These are phyloP conservation scores for Lentinula edodes DNA, from an alignment of 768 basidiomycete species.

Conservation along the genomic window DNA sequence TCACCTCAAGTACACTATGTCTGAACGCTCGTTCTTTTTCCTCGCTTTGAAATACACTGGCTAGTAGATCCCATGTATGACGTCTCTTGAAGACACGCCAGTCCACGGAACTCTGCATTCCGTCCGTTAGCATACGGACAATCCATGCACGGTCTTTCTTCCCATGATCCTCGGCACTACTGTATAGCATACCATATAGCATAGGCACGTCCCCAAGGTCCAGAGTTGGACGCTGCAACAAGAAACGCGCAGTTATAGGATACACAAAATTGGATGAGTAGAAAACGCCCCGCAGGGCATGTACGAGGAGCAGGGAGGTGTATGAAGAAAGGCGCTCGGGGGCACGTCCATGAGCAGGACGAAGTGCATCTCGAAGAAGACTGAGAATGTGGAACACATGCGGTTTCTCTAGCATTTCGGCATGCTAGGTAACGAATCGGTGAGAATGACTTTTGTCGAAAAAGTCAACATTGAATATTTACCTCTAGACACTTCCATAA, in stretches of 20 bases:
- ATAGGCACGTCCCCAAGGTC: constrained; percentile 85
- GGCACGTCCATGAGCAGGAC: constrained; percentile 30
- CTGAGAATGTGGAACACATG: constrained; percentile 70
- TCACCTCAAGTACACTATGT: constrained; percentile 62
- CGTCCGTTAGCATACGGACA: constrained; percentile 74
- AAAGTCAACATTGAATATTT: constrained; percentile 14
- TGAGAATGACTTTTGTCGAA: not conserved
- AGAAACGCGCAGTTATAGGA: constrained; percentile 79
- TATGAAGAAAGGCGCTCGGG: constrained; percentile 67
- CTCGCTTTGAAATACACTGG: constrained; percentile 74
- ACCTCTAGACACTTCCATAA: constrained; percentile 64
- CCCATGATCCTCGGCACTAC: constrained; percentile 65
- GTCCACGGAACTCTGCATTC: constrained; percentile 68
- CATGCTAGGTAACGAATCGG: constrained; percentile 28
- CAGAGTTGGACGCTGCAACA: constrained; percentile 81
- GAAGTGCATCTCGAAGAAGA: constrained; percentile 54
- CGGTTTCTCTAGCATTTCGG: constrained; percentile 72
- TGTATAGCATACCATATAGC: constrained; percentile 86
- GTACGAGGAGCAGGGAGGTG: constrained; percentile 75
- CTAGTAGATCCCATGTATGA: constrained; percentile 85
- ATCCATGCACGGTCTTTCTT: constrained; percentile 91
- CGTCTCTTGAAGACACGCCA: constrained; percentile 78
- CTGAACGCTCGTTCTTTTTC: constrained; percentile 46
- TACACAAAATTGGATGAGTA: constrained; percentile 88
- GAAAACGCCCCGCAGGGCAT: constrained; percentile 77